Evolutionary conservation across 768 basidiomycete species (phyloP).

Genomic region (Cyclocybe aegerita): DNA sequence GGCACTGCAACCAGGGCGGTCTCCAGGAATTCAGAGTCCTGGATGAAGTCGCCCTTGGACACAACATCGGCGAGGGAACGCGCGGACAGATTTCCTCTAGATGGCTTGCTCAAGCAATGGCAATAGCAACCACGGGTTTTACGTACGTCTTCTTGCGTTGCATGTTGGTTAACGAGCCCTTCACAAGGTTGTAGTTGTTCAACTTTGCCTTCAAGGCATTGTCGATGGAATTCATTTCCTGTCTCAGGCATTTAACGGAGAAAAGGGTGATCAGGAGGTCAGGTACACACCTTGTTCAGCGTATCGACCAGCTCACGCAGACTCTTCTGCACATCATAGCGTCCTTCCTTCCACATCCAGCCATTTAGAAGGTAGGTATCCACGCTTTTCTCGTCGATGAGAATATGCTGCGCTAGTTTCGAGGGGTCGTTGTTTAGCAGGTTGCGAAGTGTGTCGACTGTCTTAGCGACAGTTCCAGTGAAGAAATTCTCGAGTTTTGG

Average conservation of each 20-base stretch:
- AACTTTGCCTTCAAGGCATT: slow-evolving; percentile 91
- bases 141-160: slow-evolving; percentile 90
- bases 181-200: slow-evolving; percentile 89
- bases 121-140: slow-evolving; percentile 1
- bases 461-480: slow-evolving; percentile 85
- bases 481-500: slow-evolving; percentile 91
- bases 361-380: slow-evolving; percentile 77
- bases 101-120: slow-evolving; percentile 4
- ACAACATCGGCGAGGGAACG: slow-evolving; percentile 86
- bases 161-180: slow-evolving; percentile 88
- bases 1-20: slow-evolving; percentile 92
- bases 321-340: slow-evolving; percentile 83
- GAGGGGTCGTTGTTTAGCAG: slow-evolving; percentile 84
- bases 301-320: slow-evolving; percentile 84
- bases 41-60: slow-evolving; percentile 74
- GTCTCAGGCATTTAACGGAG: slow-evolving; percentile 9
- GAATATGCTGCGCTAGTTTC: slow-evolving; percentile 72
- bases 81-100: slow-evolving; percentile 92
- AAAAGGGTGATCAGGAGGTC: not conserved
- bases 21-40: slow-evolving; percentile 92
- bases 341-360: slow-evolving; percentile 94
- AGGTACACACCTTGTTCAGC: slow-evolving; percentile 69
- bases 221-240: slow-evolving; percentile 97
- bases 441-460: slow-evolving; percentile 90
- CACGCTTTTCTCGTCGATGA: slow-evolving; percentile 76